Conservation (phyloP, 306 rosid species). For the Heteromeles arbutifolia region DNA sequence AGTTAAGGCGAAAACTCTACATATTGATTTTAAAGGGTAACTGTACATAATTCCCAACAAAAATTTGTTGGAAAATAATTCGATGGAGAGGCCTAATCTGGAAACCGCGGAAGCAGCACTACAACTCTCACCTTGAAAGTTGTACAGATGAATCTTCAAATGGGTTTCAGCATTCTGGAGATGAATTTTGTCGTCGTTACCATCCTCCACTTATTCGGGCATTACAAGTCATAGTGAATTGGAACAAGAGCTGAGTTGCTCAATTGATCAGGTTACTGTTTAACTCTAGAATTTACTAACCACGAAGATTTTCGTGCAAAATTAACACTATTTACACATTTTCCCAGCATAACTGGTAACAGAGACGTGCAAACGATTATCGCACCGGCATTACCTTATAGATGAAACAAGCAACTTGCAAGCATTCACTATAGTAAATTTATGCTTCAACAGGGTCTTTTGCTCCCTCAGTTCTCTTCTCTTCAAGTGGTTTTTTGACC, state of each 20-base stretch:
- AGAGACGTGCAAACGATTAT: background rate
- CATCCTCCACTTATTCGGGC: background rate
- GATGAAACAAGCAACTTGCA: background rate
- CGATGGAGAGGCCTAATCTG: background rate
- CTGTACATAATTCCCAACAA: no score
- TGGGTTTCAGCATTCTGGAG: background rate
- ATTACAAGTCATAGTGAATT: background rate
- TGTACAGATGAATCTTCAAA: background rate
- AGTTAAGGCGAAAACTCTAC: background rate
- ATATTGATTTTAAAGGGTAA: no score
- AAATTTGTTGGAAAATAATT: no score
- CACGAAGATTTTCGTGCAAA: background rate
- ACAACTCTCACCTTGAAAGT: background rate
- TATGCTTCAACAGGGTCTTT: conserved; percentile 26
- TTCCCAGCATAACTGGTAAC: background rate
- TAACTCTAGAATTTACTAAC: background rate
- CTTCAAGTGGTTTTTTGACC: conserved; percentile 52
- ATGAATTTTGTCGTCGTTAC: background rate
- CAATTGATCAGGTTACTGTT: background rate
- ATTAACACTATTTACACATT: background rate
- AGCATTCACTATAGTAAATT: conserved; percentile 10
- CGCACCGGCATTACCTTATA: background rate
- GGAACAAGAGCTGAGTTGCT: background rate
- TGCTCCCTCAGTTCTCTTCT: conserved; percentile 10
- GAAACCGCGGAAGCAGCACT: background rate